Evolutionary conservation across 768 basidiomycete species (phyloP).

Genomic region (Tylopilus balloui): DNA sequence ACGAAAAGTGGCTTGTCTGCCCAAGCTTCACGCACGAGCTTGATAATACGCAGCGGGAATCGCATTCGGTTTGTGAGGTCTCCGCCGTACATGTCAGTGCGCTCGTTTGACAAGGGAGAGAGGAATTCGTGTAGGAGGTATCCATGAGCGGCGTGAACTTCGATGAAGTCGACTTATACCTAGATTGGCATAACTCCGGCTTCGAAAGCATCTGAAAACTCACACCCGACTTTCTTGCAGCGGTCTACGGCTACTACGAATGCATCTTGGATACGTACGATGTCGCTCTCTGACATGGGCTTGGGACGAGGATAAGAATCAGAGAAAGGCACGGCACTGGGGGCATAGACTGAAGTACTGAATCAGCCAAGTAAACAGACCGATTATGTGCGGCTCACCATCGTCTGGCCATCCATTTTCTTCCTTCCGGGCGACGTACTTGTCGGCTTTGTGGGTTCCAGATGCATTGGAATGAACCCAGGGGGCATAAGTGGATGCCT

Average conservation of each 20-base stretch:
- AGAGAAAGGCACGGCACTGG: conserved; percentile 54
- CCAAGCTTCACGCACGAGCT: conserved; percentile 54
- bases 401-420: conserved; percentile 67
- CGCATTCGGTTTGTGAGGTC: conserved; percentile 69
- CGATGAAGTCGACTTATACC: conserved; percentile 60
- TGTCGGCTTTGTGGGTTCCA: conserved; percentile 28
- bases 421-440: conserved; percentile 40
- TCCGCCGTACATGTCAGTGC: conserved; percentile 71
- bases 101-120: conserved; percentile 70
- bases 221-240: conserved; percentile 59
- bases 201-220: conserved; percentile 15
- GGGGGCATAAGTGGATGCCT: conserved; percentile 66
- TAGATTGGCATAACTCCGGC: conserved; percentile 7
- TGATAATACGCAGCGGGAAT: conserved; percentile 55
- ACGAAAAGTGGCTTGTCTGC: conserved; percentile 65
- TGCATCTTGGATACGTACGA: conserved; percentile 55
- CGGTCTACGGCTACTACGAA: conserved; percentile 53
- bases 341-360: conserved; percentile 49
- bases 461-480: conserved; percentile 49
- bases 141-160: conserved; percentile 70
- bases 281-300: conserved; percentile 49
- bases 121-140: conserved; percentile 59
- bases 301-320: conserved; percentile 52
- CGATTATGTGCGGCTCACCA: conserved; percentile 35
- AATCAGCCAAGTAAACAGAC: not conserved